Percentiles rank a stretch among this genome's conserved stretches.
Evolutionary conservation across 805 yeast genomes (phyloP).

Genomic region (Wickerhamomyces chaumierensis): DNA sequence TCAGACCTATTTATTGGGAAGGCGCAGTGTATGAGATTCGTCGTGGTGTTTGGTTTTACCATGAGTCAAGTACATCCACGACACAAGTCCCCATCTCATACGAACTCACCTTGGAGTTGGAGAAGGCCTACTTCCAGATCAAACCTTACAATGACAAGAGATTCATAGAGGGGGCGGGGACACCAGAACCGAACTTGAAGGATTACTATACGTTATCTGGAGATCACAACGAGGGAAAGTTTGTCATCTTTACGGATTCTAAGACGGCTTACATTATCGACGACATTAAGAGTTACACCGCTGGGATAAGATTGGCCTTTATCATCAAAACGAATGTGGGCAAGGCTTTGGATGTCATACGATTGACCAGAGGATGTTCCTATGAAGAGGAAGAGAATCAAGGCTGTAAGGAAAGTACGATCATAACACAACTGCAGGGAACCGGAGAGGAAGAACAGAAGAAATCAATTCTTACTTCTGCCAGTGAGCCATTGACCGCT

Average conservation of each 20-base stretch:
- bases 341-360: not conserved
- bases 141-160: not conserved
- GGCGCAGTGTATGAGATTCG: not conserved
- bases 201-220: not conserved
- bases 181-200: too few species aligned
- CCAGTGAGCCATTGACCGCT: too few species aligned
- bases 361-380: not conserved
- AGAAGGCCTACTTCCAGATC: not conserved
- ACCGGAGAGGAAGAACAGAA: too few species aligned
- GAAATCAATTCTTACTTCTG: too few species aligned
- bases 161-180: too few species aligned
- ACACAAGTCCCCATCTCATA: not conserved
- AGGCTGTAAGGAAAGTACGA: too few species aligned
- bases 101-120: not conserved
- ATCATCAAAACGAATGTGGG: not conserved
- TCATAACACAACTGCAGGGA: too few species aligned
- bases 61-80: not conserved
- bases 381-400: too few species aligned
- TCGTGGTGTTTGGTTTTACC: not conserved
- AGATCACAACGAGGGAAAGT: not conserved
- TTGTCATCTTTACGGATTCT: not conserved
- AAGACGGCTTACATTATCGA: not conserved
- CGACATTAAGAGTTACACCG: not conserved
- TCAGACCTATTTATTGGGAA: not conserved
- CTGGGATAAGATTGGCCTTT: not conserved